Evolutionary conservation across 805 yeast species (phyloP), one percentile per base, ranked within the genome.

Genomic region (Suhomyces faveliae): DNA sequence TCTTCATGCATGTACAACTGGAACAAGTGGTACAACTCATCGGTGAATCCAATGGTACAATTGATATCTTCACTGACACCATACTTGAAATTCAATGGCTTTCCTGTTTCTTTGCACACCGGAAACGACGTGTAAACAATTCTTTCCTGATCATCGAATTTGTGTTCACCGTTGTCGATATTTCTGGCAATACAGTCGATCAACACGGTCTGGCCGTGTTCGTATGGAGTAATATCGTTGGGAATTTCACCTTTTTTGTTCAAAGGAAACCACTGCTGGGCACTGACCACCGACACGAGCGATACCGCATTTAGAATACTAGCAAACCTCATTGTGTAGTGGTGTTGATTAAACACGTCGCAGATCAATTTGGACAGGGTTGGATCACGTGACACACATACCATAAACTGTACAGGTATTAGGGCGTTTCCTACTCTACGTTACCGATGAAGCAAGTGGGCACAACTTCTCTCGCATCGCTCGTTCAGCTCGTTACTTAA

Each of bases 1-100:
- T 87, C 94, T 60, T 86, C 85, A 62, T 87, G 94, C 38, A 87
- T 69, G 60, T 86, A 86, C 41, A 86, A 69, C 66, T 87, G 92
- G 63, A 87, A 84, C 49, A 86, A 61, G 59, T 87, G 94, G 60
- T 78, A 87, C 35, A 81, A 57, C 54, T 83, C 85, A 62, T 87
- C 92, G 11, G 78, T 72, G 42, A 87, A 74, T 5, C 66, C 66
- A 21, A 87, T 67, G 2, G 91, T 80, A 60, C 94, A 87, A 53
- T 77, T 76, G 45, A 78, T 47, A 47, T 77, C 78, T 52, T 76
- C 80, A 50, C 73, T 76, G 5, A 64, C 63, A 1, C 81, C 81
- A 59, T 79, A 87, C 15, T 65, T 63, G 52, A 87, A 71, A n/a
- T 67, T 52, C 35, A 86, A 71, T 2, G 89, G 84, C 52, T 72